Evolutionary conservation across 345 rosid genomes (phyloP).

Genomic region (Barbarea vulgaris): DNA sequence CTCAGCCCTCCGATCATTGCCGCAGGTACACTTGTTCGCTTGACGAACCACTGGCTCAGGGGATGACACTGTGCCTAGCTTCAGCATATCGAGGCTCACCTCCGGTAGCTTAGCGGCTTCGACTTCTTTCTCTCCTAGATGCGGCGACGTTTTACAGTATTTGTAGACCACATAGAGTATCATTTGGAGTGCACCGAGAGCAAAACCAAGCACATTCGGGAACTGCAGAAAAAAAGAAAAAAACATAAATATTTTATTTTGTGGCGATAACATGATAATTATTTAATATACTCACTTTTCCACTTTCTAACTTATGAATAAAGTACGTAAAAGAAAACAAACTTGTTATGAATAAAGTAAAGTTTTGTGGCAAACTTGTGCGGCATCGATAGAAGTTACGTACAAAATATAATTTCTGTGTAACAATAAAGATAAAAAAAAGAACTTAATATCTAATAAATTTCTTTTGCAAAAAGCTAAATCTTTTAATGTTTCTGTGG

Average conservation of each 20-base stretch:
- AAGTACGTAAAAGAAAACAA: constrained; percentile 47
- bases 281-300: constrained; percentile 33
- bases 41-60: constrained; percentile 37
- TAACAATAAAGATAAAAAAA: constrained; percentile 31
- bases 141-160: constrained; percentile 42
- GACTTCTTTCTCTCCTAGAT: constrained; percentile 40
- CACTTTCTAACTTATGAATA: constrained; percentile 43
- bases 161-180: constrained; percentile 48
- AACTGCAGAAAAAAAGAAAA: constrained; percentile 34
- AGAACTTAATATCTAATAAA: constrained; percentile 9
- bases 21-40: constrained; percentile 38
- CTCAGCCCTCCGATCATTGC: constrained; percentile 39
- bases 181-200: constrained; percentile 60
- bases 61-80: constrained; percentile 36
- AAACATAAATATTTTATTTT: neutral
- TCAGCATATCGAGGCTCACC: constrained; percentile 38
- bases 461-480: constrained; percentile 36
- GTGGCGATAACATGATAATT: constrained; percentile 2
- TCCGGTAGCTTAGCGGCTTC: constrained; percentile 43
- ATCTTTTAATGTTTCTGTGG: constrained; percentile 34
- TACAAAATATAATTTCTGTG: constrained; percentile 36
- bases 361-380: constrained; percentile 58
- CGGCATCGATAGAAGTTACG: constrained; percentile 47
- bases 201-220: constrained; percentile 56
- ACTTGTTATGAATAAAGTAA: constrained; percentile 46